Evolutionary conservation across 2,329 filamentous ascomycete species (phyloP).

Genomic region (Dactylella cylindrospora): DNA sequence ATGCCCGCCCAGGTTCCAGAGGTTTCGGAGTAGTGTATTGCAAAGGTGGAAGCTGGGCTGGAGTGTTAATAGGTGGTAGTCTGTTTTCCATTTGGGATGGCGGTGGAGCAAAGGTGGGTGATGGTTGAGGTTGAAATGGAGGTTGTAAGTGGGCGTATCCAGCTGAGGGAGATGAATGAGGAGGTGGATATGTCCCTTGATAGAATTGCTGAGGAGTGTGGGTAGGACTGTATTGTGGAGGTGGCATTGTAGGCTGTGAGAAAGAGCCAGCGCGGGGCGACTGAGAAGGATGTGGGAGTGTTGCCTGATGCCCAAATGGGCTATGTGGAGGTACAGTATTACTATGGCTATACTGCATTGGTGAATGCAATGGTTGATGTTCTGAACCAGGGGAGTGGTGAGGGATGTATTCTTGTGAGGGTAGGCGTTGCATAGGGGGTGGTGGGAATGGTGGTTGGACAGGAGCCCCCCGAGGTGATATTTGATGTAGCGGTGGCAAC

Average conservation of each 20-base stretch:
- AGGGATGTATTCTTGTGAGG: constrained; percentile 32
- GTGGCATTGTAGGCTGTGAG: constrained; percentile 31
- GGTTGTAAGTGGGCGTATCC: constrained; percentile 24
- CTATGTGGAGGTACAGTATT: constrained; percentile 25
- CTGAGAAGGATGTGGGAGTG: not conserved
- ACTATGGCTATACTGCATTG: constrained; percentile 20
- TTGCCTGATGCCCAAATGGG: constrained; percentile 17
- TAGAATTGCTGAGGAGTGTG: constrained; percentile 18
- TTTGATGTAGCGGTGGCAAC: constrained; percentile 32
- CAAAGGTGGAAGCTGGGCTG: constrained; percentile 31
- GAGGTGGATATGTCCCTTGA: constrained; percentile 11
- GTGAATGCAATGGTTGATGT: constrained; percentile 28
- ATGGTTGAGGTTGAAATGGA: constrained; percentile 12
- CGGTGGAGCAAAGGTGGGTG: not conserved
- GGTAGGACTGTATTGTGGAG: constrained; percentile 40
- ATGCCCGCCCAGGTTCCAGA: constrained; percentile 5
- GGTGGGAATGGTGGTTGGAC: constrained; percentile 34
- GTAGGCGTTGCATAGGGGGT: constrained; percentile 29
- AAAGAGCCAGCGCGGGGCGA: constrained; percentile 33
- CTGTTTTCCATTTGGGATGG: constrained; percentile 17
- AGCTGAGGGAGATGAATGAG: constrained; percentile 15
- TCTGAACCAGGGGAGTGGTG: constrained; percentile 33
- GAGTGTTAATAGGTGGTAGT: constrained; percentile 34
- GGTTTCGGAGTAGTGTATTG: constrained; percentile 25
- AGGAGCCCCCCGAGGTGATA: constrained; percentile 27